A percentile compares a stretch with the other conserved stretches of the same genome.
phyloP scores from a whole-genome alignment of 257 asterid genomes.

The Salvia hispanica region DNA sequence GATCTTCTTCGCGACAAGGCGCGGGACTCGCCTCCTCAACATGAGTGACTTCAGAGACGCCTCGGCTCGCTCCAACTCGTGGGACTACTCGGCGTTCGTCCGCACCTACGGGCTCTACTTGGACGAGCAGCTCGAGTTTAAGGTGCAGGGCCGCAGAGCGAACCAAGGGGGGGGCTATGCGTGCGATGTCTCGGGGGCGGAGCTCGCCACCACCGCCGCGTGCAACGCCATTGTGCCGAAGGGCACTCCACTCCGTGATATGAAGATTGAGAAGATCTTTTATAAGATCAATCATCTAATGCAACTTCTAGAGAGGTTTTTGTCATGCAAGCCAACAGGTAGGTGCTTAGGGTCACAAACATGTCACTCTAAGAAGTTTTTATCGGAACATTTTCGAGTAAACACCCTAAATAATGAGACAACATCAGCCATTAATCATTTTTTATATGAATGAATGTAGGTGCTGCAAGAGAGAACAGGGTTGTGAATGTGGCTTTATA shows the following conservation, averaged over 20 bases:
- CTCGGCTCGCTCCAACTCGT: conserved; percentile 53
- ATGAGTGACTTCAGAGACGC: conserved; percentile 85
- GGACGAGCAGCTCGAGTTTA: conserved; percentile 77
- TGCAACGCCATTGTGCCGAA: conserved; percentile 33
- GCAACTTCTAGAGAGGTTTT: conserved; percentile 78
- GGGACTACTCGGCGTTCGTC: conserved; percentile 94
- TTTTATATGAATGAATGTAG: conserved; percentile 37
- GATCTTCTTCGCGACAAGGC: conserved; percentile 83
- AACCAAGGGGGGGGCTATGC: conserved; percentile 52
- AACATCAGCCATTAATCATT: too few relatives aligned
- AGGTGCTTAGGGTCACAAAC: neutral
- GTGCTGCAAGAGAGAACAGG: conserved; percentile 69
- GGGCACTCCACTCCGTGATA: conserved; percentile 57
- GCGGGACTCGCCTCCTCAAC: conserved; percentile 92
- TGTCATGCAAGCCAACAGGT: conserved; percentile 93
- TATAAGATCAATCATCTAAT: conserved; percentile 64
- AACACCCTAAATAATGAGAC: too few relatives aligned
- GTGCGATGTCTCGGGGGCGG: neutral
- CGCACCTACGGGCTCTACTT: conserved; percentile 72
- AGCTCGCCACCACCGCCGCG: neutral
- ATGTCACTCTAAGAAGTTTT: too few relatives aligned
- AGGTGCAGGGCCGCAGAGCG: conserved; percentile 74
- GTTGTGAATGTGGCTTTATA: conserved; percentile 72
- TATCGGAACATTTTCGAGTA: too few relatives aligned
- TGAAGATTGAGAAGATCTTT: conserved; percentile 60